Conservation (phyloP, 768 basidiomycete genomes). For the Chalciporus pseudorubinellus region DNA sequence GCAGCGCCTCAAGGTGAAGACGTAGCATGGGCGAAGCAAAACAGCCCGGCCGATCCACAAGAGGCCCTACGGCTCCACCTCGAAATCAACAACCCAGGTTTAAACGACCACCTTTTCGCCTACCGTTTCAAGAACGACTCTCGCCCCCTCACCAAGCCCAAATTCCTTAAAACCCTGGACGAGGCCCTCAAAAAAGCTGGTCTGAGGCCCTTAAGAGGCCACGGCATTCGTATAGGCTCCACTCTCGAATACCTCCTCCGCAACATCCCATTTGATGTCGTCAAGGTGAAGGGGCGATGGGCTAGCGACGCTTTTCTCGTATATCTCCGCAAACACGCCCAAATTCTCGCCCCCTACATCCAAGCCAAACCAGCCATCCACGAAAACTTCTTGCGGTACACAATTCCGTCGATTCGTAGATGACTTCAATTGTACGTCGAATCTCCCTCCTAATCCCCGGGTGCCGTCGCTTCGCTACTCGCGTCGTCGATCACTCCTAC, state of each 20-base stretch:
- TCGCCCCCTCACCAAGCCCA: constrained; percentile 26
- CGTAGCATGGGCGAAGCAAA: constrained; percentile 34
- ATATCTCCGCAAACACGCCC: constrained; percentile 28
- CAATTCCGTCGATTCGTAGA: constrained; percentile 9
- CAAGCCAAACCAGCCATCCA: constrained; percentile 18
- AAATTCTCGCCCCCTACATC: constrained; percentile 33
- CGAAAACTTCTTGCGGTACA: constrained; percentile 4
- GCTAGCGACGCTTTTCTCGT: too few relatives aligned
- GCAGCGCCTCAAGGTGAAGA: constrained; percentile 27
- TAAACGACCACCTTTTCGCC: constrained; percentile 34
- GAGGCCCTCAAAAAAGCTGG: constrained; percentile 7
- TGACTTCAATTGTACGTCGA: background rate
- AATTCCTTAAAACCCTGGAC: constrained; percentile 22
- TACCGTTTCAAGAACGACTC: constrained; percentile 12
- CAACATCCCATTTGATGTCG: too few relatives aligned
- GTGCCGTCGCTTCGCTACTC: too few relatives aligned
- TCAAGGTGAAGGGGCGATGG: too few relatives aligned
- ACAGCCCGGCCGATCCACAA: constrained; percentile 25
- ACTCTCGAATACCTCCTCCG: too few relatives aligned
- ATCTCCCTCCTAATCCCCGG: too few relatives aligned
- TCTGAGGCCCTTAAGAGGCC: constrained; percentile 17
- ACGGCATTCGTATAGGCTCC: constrained; percentile 29
- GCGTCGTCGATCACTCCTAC: too few relatives aligned
- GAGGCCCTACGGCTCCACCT: constrained; percentile 27
- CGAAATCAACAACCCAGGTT: constrained; percentile 32